Percentiles rank a stretch among this genome's conserved stretches.
Conservation (phyloP, 768 basidiomycete genomes). For the Amanita polypyramis region DNA sequence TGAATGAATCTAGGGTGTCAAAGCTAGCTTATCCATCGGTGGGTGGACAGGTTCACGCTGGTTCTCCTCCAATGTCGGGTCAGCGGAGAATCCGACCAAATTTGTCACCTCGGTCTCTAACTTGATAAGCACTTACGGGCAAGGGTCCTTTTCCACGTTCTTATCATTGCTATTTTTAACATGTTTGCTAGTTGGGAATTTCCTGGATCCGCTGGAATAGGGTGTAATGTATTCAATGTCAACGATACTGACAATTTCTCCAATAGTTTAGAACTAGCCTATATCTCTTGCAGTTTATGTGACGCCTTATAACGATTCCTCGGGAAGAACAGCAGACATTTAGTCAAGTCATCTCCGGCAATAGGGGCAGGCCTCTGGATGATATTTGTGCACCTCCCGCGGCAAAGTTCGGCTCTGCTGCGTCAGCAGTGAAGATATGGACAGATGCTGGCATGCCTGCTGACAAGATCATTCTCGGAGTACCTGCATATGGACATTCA, state of each 20-base stretch:
- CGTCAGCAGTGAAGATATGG: constrained; percentile 68
- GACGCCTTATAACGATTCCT: constrained; percentile 50
- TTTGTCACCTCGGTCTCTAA: constrained; percentile 45
- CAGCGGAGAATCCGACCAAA: constrained; percentile 40
- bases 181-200: constrained; percentile 66
- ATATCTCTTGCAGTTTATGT: constrained; percentile 66
- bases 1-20: constrained; percentile 31
- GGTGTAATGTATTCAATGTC: constrained; percentile 53
- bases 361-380: constrained; percentile 64
- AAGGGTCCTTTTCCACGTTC: constrained; percentile 16
- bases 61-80: constrained; percentile 51
- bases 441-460: constrained; percentile 66
- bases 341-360: constrained; percentile 42
- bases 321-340: constrained; percentile 49
- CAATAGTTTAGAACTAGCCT: constrained; percentile 48
- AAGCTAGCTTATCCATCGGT: constrained; percentile 50
- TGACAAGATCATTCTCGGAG: constrained; percentile 66
- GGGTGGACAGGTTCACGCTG: constrained; percentile 58
- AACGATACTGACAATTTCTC: constrained; percentile 74
- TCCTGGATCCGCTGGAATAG: constrained; percentile 55
- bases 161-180: background rate
- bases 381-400: constrained; percentile 58
- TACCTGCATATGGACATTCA: constrained; percentile 78
- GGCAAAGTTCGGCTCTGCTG: constrained; percentile 64
- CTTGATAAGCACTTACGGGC: constrained; percentile 48